A percentile compares a stretch with the other conserved stretches of the same genome.
Evolutionary conservation across 2,329 filamentous ascomycete genomes (phyloP).

Genomic region (Cordyceps cateniannulata): DNA sequence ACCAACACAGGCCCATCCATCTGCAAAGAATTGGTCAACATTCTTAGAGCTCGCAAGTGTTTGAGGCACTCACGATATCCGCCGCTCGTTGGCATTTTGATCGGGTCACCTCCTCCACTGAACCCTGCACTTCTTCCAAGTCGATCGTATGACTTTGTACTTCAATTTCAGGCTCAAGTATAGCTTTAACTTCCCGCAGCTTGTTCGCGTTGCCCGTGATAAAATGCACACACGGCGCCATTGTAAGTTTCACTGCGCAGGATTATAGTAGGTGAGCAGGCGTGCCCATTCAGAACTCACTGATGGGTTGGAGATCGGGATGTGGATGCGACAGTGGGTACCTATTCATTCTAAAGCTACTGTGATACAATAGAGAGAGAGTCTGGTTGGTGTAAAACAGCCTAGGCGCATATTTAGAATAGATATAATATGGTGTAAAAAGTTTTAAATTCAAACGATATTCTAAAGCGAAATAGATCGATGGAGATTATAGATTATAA

Average conservation of each 20-base stretch:
- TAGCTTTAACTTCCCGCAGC: conserved; percentile 79
- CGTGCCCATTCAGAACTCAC: no score
- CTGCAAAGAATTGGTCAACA: conserved; percentile 35
- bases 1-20: conserved; percentile 82
- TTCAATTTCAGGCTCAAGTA: conserved; percentile 68
- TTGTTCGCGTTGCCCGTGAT: conserved; percentile 97
- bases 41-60: not conserved
- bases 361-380: no score
- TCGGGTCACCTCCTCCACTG: conserved; percentile 80
- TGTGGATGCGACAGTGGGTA: no score
- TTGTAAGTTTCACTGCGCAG: conserved; percentile 17
- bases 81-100: conserved; percentile 85
- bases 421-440: no score
- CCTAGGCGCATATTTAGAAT: no score
- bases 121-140: conserved; percentile 84
- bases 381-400: no score
- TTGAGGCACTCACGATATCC: conserved; percentile 47
- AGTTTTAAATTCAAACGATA: no score
- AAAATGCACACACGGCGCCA: conserved; percentile 64
- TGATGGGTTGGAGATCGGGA: no score
- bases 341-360: no score
- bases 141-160: conserved; percentile 72
- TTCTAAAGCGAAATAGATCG: no score
- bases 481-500: no score
- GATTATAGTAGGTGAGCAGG: not conserved